phyloP scores from a whole-genome alignment of 805 yeast genomes.

The Teunomyces stri region DNA sequence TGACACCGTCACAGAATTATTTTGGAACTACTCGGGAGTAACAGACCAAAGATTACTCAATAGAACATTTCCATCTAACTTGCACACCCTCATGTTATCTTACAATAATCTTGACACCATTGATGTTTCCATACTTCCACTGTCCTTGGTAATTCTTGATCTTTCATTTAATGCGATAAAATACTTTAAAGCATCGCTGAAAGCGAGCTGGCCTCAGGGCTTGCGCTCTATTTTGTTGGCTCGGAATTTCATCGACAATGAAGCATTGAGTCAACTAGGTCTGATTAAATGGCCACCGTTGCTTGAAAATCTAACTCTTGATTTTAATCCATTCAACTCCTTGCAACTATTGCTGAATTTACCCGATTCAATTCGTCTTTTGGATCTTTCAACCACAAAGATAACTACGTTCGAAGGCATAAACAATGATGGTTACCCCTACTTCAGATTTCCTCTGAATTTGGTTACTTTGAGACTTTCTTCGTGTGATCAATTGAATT shows the following conservation, averaged over 20 bases:
- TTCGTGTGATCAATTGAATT: slow-evolving; percentile 11
- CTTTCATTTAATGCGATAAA: slow-evolving; percentile 21
- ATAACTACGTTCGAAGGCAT: slow-evolving; percentile 14
- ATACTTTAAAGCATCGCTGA: slow-evolving; percentile 4
- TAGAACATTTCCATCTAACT: slow-evolving; percentile 17
- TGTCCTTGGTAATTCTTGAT: slow-evolving; percentile 28
- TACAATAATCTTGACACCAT: slow-evolving; percentile 23
- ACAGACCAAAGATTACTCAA: slow-evolving; percentile 9
- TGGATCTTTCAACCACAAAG: slow-evolving; percentile 26
- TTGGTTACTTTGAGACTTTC: slow-evolving; percentile 21
- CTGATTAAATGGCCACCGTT: slow-evolving; percentile 22
- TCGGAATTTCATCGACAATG: slow-evolving; percentile 19
- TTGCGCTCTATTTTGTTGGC: slow-evolving; percentile 23
- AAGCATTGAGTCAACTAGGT: slow-evolving; percentile 15
- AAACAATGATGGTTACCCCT: slow-evolving; percentile 12
- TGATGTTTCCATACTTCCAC: slow-evolving; percentile 25
- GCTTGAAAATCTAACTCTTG: slow-evolving; percentile 21
- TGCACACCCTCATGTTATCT: slow-evolving; percentile 33
- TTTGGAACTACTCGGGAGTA: slow-evolving; percentile 30
- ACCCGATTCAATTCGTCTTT: slow-evolving; percentile 19
- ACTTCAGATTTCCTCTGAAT: slow-evolving; percentile 27
- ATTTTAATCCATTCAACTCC: slow-evolving; percentile 20
- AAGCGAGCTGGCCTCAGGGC: slow-evolving; percentile 23
- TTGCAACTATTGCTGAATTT: slow-evolving; percentile 16
- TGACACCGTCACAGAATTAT: slow-evolving; percentile 21